A percentile compares a stretch with the other conserved stretches of the same genome.
phyloP scores from a whole-genome alignment of 1,139 yeast genomes.

The Suzukiozyma palmioleophila region DNA sequence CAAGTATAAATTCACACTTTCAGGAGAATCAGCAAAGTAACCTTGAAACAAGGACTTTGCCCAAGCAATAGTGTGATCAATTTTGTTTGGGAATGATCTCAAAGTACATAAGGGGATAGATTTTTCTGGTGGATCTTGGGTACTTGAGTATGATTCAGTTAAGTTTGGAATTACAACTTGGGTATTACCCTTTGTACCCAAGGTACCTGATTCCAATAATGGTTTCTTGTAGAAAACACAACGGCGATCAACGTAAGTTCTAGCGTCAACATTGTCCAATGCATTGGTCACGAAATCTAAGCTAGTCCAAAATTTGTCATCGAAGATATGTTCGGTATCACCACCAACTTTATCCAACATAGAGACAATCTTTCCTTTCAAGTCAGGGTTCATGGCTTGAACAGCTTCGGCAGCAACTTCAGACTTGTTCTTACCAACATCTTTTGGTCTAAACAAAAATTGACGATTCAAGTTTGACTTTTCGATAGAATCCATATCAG shows the following conservation, averaged over 20 bases:
- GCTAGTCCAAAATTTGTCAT: conserved; percentile 80
- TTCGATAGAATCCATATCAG: conserved; percentile 95
- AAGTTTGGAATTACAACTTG: conserved; percentile 91
- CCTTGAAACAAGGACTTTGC: conserved; percentile 94
- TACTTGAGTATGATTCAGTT: conserved; percentile 93
- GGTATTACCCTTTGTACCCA: conserved; percentile 97
- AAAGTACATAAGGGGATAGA: conserved; percentile 95
- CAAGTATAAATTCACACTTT: conserved; percentile 85
- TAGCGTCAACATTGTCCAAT: conserved; percentile 93
- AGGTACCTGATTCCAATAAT: conserved; percentile 90
- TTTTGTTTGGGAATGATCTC: conserved; percentile 95
- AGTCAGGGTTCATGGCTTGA: conserved; percentile 76
- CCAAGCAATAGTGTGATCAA: conserved; percentile 99
- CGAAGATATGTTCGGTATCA: conserved; percentile 84
- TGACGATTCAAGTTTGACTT: conserved; percentile 95
- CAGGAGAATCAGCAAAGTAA: conserved; percentile 86
- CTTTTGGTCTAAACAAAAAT: conserved; percentile 88
- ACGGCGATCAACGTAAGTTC: conserved; percentile 95
- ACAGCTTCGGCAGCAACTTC: conserved; percentile 90
- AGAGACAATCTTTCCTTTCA: conserved; percentile 71
- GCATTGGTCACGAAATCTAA: conserved; percentile 94
- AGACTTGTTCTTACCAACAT: conserved; percentile 88
- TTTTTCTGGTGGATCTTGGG: conserved; percentile 98
- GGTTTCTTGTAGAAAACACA: conserved; percentile 93
- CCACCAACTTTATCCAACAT: conserved; percentile 85